phyloP scores from a whole-genome alignment of 306 rosid genomes.

The Vachellia collinsii region DNA sequence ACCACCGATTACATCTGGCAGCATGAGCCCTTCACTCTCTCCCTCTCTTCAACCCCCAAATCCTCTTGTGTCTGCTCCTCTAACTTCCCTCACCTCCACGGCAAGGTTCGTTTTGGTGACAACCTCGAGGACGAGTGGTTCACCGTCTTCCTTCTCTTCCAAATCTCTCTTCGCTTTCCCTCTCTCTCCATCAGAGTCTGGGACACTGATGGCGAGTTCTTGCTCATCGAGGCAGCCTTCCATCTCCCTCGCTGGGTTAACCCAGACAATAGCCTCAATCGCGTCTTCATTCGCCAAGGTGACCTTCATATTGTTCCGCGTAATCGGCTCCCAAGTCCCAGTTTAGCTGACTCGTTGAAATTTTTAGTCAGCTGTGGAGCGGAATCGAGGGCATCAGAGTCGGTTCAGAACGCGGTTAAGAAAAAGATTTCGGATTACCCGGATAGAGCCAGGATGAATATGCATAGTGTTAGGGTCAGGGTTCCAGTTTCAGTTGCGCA shows the following conservation, averaged over 20 bases:
- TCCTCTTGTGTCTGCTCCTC: conserved; percentile 65
- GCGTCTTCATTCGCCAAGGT: conserved; percentile 72
- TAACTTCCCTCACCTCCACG: conserved; percentile 78
- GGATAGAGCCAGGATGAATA: conserved; percentile 55
- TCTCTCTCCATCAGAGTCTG: conserved; percentile 72
- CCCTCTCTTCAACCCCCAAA: conserved; percentile 52
- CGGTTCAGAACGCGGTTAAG: conserved; percentile 59
- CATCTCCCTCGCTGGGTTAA: conserved; percentile 97
- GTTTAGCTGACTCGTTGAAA: conserved; percentile 59
- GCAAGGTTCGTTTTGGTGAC: conserved; percentile 85
- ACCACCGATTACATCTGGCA: conserved; percentile 82
- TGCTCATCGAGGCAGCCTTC: conserved; percentile 91
- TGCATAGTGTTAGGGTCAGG: conserved; percentile 72
- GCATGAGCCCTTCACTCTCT: conserved; percentile 81
- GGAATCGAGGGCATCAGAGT: conserved; percentile 61
- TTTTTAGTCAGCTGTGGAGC: conserved; percentile 43
- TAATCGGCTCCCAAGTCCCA: conserved; percentile 47
- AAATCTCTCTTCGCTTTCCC: conserved; percentile 57
- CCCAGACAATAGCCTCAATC: conserved; percentile 72
- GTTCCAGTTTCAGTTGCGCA: conserved; percentile 75
- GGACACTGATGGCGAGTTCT: conserved; percentile 96
- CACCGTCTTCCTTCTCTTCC: conserved; percentile 84
- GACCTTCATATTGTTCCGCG: conserved; percentile 66
- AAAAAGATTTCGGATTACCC: conserved; percentile 73
- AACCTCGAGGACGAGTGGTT: conserved; percentile 95